Evolutionary conservation across 768 basidiomycete genomes (phyloP).

Genomic region (Russula sp.): DNA sequence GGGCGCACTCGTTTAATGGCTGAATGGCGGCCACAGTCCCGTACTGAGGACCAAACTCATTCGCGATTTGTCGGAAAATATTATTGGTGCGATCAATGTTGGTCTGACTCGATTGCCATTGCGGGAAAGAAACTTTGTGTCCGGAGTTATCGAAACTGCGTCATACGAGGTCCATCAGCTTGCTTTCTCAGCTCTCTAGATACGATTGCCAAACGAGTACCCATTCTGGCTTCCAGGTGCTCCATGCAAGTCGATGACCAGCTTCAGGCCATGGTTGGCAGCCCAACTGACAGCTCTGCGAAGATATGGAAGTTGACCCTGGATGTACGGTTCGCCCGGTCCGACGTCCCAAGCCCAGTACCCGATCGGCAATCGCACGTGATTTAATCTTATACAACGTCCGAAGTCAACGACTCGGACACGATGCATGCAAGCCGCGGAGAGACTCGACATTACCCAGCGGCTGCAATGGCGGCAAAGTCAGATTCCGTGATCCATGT

Average conservation of each 20-base stretch:
- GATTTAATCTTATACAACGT: slow-evolving; percentile 52
- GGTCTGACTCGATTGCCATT: slow-evolving; percentile 61
- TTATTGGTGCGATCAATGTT: slow-evolving; percentile 63
- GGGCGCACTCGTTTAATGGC: slow-evolving; percentile 66
- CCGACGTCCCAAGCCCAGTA: slow-evolving; percentile 87
- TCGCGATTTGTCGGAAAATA: slow-evolving; percentile 57
- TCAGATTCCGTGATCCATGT: slow-evolving; percentile 83
- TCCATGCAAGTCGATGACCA: slow-evolving; percentile 67
- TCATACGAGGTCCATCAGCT: not conserved
- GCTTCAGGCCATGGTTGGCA: slow-evolving; percentile 57
- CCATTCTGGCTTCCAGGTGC: slow-evolving; percentile 84
- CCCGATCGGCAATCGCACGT: slow-evolving; percentile 79
- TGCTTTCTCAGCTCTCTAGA: not conserved
- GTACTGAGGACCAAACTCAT: slow-evolving; percentile 50
- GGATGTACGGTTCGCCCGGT: slow-evolving; percentile 73
- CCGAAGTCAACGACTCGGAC: slow-evolving; percentile 1
- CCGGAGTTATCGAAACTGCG: slow-evolving; percentile 79
- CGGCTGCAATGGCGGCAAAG: slow-evolving; percentile 66
- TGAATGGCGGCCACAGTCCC: slow-evolving; percentile 61
- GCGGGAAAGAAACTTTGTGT: slow-evolving; percentile 51
- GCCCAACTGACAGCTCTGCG: slow-evolving; percentile 69
- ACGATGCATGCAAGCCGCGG: not conserved
- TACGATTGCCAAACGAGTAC: slow-evolving; percentile 33
- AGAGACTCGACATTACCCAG: slow-evolving; percentile 45
- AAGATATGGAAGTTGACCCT: slow-evolving; percentile 71